These are phyloP conservation scores for Volutella citrinella DNA, from an alignment of 2,329 filamentous ascomycete species.

Conservation along the genomic window DNA sequence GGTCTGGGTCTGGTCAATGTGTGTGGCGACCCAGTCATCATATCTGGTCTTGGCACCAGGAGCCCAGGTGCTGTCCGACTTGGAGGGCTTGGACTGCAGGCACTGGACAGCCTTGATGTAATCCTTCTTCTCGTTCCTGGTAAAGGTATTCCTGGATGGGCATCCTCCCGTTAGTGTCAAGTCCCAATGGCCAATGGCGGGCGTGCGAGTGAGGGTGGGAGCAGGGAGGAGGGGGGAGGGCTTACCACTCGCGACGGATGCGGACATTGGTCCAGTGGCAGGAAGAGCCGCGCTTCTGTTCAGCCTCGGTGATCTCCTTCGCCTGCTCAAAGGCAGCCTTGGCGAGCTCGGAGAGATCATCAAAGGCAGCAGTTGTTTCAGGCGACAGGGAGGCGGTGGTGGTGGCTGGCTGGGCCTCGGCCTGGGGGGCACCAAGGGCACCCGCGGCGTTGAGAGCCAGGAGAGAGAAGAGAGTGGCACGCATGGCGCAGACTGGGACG, in stretches of 20 bases:
- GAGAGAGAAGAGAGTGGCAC: slow-evolving; percentile 16
- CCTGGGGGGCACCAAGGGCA: slow-evolving; percentile 17
- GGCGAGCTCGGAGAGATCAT: slow-evolving; percentile 19
- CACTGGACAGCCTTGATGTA: slow-evolving; percentile 47
- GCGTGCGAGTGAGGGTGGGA: no score
- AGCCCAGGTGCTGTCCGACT: no score
- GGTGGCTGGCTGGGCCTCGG: slow-evolving; percentile 12
- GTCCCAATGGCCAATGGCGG: no score
- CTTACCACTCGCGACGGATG: slow-evolving; percentile 31
- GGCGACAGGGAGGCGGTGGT: slow-evolving; percentile 12
- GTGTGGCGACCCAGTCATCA: slow-evolving; percentile 49
- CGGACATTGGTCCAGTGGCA: slow-evolving; percentile 27
- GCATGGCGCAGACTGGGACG: slow-evolving; percentile 18
- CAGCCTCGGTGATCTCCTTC: slow-evolving; percentile 13
- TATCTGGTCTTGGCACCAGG: slow-evolving; percentile 43
- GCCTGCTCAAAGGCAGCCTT: slow-evolving; percentile 21
- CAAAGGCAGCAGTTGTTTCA: slow-evolving; percentile 18
- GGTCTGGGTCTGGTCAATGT: slow-evolving; percentile 43
- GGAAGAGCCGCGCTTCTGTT: slow-evolving; percentile 20
- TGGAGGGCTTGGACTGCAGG: slow-evolving; percentile 35
- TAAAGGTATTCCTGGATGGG: slow-evolving; percentile 20
- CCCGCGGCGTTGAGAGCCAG: slow-evolving; percentile 20
- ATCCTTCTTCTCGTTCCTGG: slow-evolving; percentile 23
- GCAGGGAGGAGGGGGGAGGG: neutral
- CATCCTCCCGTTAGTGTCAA: neutral